Evolutionary conservation across 208 protist genomes (phyloP).

Genomic region (Trypanosoma mega): DNA sequence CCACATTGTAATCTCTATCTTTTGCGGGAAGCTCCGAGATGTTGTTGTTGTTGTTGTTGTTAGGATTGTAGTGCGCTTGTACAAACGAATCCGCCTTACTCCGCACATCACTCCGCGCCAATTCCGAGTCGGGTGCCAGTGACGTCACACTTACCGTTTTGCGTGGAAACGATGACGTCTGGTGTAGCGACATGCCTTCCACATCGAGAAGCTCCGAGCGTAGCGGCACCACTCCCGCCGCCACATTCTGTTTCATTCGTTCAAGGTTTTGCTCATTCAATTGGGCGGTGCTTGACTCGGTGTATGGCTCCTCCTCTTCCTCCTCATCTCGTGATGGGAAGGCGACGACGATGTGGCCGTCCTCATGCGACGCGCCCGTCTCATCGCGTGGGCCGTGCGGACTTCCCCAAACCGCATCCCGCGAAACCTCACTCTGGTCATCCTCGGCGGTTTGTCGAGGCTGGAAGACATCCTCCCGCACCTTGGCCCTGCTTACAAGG

Average conservation of each 20-base stretch:
- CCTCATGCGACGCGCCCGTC: not conserved
- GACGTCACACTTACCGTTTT: constrained; percentile 9
- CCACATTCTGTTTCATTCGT: constrained; percentile 10
- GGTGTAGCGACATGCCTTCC: not conserved
- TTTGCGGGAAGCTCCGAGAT: not conserved
- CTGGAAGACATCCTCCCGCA: not conserved
- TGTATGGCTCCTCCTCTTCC: not conserved
- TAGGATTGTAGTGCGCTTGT: too few relatives aligned
- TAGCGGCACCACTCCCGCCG: constrained; percentile 11
- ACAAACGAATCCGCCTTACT: too few relatives aligned
- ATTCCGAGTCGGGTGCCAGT: constrained; percentile 1
- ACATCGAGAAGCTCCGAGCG: constrained; percentile 11
- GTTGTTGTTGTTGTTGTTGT: too few relatives aligned
- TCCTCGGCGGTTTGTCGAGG: not conserved
- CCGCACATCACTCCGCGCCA: too few relatives aligned
- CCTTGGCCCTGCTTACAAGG: too few relatives aligned
- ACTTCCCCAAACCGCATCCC: not conserved
- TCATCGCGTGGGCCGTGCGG: not conserved
- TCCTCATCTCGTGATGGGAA: too few relatives aligned
- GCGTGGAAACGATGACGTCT: not conserved
- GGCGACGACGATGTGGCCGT: not conserved
- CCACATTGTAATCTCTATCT: not conserved
- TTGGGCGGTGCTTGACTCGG: not conserved
- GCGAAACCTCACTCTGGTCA: not conserved
- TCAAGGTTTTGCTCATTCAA: constrained; percentile 9